These are phyloP conservation scores for Bassia scoparia DNA, from an alignment of 148 eudicot genomes.

Conservation along the genomic window DNA sequence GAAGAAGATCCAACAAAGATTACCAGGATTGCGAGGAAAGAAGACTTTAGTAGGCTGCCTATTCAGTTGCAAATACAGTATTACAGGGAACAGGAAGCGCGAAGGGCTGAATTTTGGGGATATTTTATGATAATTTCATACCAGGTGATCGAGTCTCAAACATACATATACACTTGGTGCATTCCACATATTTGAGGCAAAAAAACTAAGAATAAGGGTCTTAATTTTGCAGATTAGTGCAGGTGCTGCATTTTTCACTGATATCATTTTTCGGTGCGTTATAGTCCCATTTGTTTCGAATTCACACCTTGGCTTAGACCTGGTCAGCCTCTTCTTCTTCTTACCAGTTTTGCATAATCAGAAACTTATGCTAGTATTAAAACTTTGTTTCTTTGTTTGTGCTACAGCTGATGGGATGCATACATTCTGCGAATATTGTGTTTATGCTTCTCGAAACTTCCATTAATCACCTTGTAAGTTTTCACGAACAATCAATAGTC, in stretches of 20 bases:
- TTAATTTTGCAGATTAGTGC: conserved; percentile 47
- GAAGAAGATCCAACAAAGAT: conserved; percentile 17
- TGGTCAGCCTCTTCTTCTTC: conserved; percentile 36
- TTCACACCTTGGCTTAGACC: conserved; percentile 42
- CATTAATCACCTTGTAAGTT: conserved; percentile 60
- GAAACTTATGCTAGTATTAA: neutral
- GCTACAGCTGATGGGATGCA: conserved; percentile 49
- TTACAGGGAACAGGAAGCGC: conserved; percentile 26
- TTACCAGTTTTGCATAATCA: neutral
- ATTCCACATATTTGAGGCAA: neutral
- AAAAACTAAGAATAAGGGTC: neutral
- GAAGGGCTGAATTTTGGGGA: conserved; percentile 57
- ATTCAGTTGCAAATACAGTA: conserved; percentile 29
- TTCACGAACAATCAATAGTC: neutral
- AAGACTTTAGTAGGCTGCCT: neutral
- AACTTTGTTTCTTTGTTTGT: neutral
- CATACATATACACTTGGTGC: neutral
- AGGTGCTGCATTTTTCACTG: conserved; percentile 67
- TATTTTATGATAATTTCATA: conserved; percentile 52
- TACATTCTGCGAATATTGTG: conserved; percentile 59
- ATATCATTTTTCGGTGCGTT: conserved; percentile 58
- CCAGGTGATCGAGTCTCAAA: conserved; percentile 39
- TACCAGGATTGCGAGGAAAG: neutral
- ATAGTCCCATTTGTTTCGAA: conserved; percentile 58
- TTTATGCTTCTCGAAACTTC: conserved; percentile 61